These are phyloP conservation scores for Actinidia arguta DNA, from an alignment of 179 eudicot genomes.

Conservation along the genomic window DNA sequence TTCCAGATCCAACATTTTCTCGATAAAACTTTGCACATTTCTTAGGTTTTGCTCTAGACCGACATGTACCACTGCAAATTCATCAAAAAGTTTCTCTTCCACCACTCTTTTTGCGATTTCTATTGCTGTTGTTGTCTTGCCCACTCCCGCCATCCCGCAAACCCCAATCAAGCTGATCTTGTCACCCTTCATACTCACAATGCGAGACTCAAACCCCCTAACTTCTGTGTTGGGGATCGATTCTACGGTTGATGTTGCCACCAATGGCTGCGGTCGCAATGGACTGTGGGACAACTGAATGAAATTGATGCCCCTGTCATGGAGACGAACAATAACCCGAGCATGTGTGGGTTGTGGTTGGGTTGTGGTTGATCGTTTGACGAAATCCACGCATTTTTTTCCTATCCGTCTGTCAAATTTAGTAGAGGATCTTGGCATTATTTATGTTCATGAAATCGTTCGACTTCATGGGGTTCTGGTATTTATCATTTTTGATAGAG, in stretches of 20 bases:
- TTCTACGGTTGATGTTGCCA: background rate
- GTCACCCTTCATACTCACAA: background rate
- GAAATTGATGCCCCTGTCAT: background rate
- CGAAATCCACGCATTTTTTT: no score
- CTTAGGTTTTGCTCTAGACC: background rate
- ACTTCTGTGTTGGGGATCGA: background rate
- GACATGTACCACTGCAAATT: background rate
- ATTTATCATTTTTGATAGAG: no score
- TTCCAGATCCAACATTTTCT: no score
- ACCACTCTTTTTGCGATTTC: background rate
- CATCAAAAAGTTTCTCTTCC: background rate
- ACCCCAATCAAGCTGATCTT: background rate
- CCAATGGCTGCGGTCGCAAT: no score
- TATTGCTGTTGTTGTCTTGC: background rate
- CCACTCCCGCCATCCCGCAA: background rate
- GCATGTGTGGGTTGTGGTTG: no score
- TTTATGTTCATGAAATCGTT: no score
- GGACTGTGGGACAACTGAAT: background rate
- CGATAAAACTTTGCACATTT: background rate
- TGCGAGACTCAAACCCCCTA: background rate
- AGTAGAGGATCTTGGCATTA: no score
- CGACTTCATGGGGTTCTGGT: no score
- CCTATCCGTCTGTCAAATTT: no score
- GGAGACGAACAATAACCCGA: background rate
- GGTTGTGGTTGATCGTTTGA: no score